Evolutionary conservation across 176 grass and related monocot genomes (phyloP).

Genomic region (Chrysopogon serrulatus): DNA sequence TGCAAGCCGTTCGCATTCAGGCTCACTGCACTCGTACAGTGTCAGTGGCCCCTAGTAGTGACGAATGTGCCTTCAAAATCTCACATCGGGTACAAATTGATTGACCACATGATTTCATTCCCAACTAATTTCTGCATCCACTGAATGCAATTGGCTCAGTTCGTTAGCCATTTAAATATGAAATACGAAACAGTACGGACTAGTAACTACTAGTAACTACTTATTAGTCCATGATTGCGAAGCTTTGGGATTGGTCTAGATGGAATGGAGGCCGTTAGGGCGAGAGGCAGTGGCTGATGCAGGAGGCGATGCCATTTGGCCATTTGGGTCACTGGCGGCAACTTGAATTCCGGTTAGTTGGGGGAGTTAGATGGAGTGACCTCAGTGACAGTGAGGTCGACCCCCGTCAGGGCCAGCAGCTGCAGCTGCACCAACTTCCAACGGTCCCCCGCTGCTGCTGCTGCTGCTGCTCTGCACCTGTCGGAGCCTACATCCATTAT

Average conservation of each 20-base stretch:
- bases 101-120: slow-evolving; percentile 28
- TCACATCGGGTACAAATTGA: not conserved
- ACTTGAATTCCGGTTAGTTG: slow-evolving; percentile 39
- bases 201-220: not conserved
- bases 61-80: slow-evolving; percentile 24
- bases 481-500: slow-evolving; percentile 15
- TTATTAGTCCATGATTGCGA: not conserved
- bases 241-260: not conserved
- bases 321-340: not conserved
- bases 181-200: not conserved
- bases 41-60: not conserved
- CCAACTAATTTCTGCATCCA: slow-evolving; percentile 21
- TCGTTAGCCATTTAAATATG: not conserved
- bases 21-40: not conserved
- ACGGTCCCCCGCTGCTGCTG: not conserved
- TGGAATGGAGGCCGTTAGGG: slow-evolving; percentile 17
- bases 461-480: not conserved
- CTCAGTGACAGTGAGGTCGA: slow-evolving; percentile 11
- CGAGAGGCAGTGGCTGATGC: not conserved
- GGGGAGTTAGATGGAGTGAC: slow-evolving; percentile 23
- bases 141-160: slow-evolving; percentile 6
- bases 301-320: not conserved
- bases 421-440: slow-evolving; percentile 39
- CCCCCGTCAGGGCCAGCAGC: not conserved
- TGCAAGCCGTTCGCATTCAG: not conserved